phyloP scores from a whole-genome alignment of 2,329 filamentous ascomycete genomes.

The Emergomyces orientalis region DNA sequence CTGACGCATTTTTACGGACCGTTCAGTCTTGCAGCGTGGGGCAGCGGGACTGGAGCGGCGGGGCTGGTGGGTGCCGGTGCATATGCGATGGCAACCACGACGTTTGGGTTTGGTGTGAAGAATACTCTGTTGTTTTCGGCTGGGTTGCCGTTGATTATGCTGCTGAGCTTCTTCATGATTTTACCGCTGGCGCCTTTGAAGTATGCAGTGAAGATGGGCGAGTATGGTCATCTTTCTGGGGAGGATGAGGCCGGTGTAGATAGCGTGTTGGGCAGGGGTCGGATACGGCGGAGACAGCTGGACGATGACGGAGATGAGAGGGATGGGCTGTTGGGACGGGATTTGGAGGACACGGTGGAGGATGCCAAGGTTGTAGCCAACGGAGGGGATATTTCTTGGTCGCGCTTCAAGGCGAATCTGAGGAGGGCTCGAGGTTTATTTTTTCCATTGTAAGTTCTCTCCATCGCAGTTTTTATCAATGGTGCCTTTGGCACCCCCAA shows the following conservation, averaged over 20 bases:
- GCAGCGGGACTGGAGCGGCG: conserved; percentile 81
- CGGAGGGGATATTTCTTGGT: conserved; percentile 19
- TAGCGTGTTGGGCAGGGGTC: conserved; percentile 26
- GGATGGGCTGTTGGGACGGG: conserved; percentile 23
- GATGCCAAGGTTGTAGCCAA: conserved; percentile 3
- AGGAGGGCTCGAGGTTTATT: conserved; percentile 61
- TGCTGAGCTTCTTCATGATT: conserved; percentile 74
- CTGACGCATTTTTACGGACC: conserved; percentile 89
- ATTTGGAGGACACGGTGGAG: conserved; percentile 8
- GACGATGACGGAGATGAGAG: conserved; percentile 24
- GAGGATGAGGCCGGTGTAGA: conserved; percentile 24
- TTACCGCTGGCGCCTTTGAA: conserved; percentile 60
- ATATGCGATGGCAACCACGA: conserved; percentile 79
- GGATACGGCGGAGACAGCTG: conserved; percentile 18
- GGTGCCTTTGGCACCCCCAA: not conserved
- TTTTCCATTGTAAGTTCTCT: conserved; percentile 51
- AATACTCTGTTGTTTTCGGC: conserved; percentile 68
- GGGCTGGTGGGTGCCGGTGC: conserved; percentile 78
- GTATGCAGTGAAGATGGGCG: conserved; percentile 35
- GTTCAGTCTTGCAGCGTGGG: conserved; percentile 82
- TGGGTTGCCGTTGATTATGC: conserved; percentile 67
- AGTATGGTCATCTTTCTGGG: conserved; percentile 48
- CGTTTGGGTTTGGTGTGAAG: conserved; percentile 63
- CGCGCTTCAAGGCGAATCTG: conserved; percentile 45
- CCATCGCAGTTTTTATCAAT: no score